phyloP scores from a whole-genome alignment of 805 yeast genomes.

The Cyberlindnera euphorbiae region DNA sequence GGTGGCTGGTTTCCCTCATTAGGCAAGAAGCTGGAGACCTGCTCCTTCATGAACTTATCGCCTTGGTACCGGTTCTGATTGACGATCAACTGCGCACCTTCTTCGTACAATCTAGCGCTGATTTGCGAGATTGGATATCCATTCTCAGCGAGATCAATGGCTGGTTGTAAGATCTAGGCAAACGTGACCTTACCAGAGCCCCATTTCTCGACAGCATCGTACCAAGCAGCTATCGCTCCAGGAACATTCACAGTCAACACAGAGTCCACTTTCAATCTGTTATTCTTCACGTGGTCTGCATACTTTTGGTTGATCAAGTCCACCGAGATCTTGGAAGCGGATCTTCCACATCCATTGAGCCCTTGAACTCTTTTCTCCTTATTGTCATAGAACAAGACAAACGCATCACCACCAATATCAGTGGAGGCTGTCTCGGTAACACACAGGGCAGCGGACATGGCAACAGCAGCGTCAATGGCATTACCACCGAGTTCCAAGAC shows the following conservation, averaged over 20 bases:
- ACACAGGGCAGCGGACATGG: slow-evolving; percentile 51
- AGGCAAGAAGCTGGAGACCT: slow-evolving; percentile 33
- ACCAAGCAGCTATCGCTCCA: slow-evolving; percentile 79
- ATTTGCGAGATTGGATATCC: slow-evolving; percentile 65
- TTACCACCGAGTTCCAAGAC: slow-evolving; percentile 71
- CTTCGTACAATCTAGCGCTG: slow-evolving; percentile 47
- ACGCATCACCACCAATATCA: slow-evolving; percentile 68
- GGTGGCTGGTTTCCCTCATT: slow-evolving; percentile 43
- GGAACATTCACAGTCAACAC: slow-evolving; percentile 67
- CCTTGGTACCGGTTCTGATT: slow-evolving; percentile 28
- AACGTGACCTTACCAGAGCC: slow-evolving; percentile 65
- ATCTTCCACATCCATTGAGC: slow-evolving; percentile 71
- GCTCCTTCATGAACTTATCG: slow-evolving; percentile 28
- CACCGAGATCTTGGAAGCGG: slow-evolving; percentile 47
- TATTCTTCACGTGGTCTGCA: slow-evolving; percentile 39
- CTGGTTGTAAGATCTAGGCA: slow-evolving; percentile 55
- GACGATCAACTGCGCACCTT: slow-evolving; percentile 35
- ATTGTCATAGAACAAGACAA: slow-evolving; percentile 53
- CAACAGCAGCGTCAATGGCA: slow-evolving; percentile 60
- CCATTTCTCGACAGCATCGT: slow-evolving; percentile 63
- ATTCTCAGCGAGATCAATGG: slow-evolving; percentile 61
- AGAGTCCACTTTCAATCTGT: slow-evolving; percentile 48
- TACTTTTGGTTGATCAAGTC: slow-evolving; percentile 39
- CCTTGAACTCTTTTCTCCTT: slow-evolving; percentile 52
- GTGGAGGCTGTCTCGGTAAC: slow-evolving; percentile 56